Evolutionary conservation across 192 early-diverging fungal genomes (phyloP).

Genomic region (Umbelopsis sp.): DNA sequence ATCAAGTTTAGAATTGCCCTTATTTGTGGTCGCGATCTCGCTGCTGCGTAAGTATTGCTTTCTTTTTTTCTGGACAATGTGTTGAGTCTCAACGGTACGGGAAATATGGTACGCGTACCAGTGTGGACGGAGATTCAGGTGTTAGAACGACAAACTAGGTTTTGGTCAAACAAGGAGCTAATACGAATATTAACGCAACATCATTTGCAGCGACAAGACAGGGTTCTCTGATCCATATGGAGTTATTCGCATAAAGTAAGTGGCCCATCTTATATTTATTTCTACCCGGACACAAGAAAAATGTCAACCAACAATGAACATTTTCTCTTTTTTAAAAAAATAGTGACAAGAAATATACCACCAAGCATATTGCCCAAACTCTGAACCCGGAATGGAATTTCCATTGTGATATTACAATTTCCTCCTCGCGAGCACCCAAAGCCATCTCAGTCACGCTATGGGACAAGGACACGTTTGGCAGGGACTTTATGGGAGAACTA

Average conservation of each 20-base stretch:
- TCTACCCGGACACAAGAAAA: neutral
- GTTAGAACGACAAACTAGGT: neutral
- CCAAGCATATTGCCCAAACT: constrained; percentile 60
- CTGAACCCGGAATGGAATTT: constrained; percentile 71
- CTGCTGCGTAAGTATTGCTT: constrained; percentile 32
- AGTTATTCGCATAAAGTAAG: constrained; percentile 31
- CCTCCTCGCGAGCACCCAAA: constrained; percentile 37
- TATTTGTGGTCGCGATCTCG: constrained; percentile 25
- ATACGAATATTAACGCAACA: neutral
- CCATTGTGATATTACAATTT: constrained; percentile 55
- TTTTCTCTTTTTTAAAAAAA: neutral
- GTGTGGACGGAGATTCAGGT: constrained; percentile 2
- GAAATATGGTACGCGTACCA: neutral
- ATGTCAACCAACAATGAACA: neutral
- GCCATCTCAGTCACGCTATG: constrained; percentile 58
- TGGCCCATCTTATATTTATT: neutral
- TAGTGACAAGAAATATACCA: constrained; percentile 56
- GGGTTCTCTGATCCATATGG: constrained; percentile 37
- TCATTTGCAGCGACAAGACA: constrained; percentile 25
- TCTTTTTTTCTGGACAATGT: neutral
- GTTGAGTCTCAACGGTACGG: neutral
- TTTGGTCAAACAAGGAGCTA: neutral
- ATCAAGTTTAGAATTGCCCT: constrained; percentile 23
- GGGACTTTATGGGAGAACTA: constrained; percentile 67
- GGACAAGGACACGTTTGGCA: constrained; percentile 70